phyloP scores from a whole-genome alignment of 2,329 filamentous ascomycete genomes.

The Colletotrichum sp. region DNA sequence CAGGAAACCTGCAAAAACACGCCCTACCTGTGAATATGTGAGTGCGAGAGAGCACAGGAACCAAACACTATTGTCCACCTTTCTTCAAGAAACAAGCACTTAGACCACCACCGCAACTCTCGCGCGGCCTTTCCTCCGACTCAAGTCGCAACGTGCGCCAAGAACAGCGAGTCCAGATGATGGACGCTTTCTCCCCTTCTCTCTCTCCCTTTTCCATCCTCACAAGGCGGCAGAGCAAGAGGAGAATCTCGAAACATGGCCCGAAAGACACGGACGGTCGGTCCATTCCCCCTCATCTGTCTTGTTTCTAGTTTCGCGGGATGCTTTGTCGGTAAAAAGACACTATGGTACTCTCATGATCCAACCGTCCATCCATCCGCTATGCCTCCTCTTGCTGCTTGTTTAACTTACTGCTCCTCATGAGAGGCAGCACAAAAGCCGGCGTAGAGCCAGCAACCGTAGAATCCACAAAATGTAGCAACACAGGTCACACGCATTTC shows the following conservation, averaged over 20 bases:
- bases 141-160: constrained; percentile 19
- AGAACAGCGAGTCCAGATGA: constrained; percentile 17
- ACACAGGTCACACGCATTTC: not conserved
- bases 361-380: not conserved
- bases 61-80: not conserved
- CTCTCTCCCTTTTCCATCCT: not conserved
- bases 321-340: not conserved
- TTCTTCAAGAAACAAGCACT: not conserved
- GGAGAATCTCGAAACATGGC: constrained; percentile 8
- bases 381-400: not conserved
- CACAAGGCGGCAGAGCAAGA: not conserved
- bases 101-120: not conserved
- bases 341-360: not conserved
- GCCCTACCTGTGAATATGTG: not conserved
- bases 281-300: not conserved
- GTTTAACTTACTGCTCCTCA: not conserved
- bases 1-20: not conserved
- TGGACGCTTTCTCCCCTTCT: not conserved
- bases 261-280: not conserved
- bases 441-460: not conserved
- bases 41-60: not conserved
- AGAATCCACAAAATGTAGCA: not conserved
- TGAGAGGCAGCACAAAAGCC: not conserved
- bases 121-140: not conserved
- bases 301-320: not conserved